phyloP scores from a whole-genome alignment of 345 rosid genomes.

The Odontarrhena argentea region DNA sequence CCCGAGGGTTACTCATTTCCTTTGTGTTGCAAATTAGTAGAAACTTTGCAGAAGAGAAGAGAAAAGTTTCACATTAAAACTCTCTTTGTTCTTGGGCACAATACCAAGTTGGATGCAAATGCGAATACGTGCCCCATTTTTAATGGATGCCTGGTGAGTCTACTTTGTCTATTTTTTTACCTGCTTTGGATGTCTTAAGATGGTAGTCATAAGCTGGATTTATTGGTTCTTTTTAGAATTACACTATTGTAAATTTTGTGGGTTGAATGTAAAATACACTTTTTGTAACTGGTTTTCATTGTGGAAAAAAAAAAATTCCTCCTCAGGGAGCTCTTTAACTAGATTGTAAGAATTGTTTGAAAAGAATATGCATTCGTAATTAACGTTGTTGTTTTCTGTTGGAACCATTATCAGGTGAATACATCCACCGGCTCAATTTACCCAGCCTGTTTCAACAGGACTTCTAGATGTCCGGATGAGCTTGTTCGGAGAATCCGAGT shows the following conservation, averaged over 20 bases:
- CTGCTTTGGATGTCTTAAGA: not conserved
- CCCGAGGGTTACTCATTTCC: constrained; percentile 66
- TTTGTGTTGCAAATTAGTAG: constrained; percentile 68
- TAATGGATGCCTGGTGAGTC: constrained; percentile 71
- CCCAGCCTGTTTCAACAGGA: constrained; percentile 71
- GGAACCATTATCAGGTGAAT: constrained; percentile 59
- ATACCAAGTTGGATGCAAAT: constrained; percentile 68
- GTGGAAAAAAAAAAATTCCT: not conserved
- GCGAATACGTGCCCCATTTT: constrained; percentile 67
- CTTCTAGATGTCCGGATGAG: constrained; percentile 86
- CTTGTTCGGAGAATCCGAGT: constrained; percentile 72
- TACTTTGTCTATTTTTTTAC: constrained; percentile 13
- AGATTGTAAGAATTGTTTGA: not conserved
- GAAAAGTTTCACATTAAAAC: constrained; percentile 72
- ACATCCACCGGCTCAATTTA: constrained; percentile 56
- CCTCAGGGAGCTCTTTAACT: not conserved
- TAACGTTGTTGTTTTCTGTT: not conserved
- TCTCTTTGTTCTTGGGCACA: constrained; percentile 68
- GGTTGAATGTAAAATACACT: too few species aligned
- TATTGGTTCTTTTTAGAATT: not conserved
- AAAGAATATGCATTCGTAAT: not conserved
- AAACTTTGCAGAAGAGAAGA: constrained; percentile 57
- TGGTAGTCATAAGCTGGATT: not conserved
- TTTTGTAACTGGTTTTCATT: not conserved
- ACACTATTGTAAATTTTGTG: too few species aligned